Percentiles rank a stretch among this genome's conserved stretches.
These are phyloP conservation scores for Mortierella sp. DNA, from an alignment of 371 early-diverging fungal species.

Conservation along the genomic window DNA sequence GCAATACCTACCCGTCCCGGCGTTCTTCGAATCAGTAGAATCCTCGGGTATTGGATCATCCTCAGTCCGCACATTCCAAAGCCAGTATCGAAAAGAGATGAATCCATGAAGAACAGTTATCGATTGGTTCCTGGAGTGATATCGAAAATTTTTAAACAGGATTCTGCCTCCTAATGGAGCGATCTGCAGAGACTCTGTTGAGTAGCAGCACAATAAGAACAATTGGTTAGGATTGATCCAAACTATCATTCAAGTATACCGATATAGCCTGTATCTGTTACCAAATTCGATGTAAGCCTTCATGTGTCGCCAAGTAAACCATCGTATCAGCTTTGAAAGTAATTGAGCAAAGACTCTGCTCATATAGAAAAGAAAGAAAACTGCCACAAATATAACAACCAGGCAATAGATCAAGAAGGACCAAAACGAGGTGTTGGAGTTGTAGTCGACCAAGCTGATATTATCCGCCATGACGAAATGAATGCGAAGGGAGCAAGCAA, in stretches of 20 bases:
- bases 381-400: conserved; percentile 76
- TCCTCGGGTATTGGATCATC: conserved; percentile 55
- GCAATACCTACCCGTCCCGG: conserved; percentile 14
- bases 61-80: conserved; percentile 71
- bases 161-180: conserved; percentile 84
- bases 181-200: conserved; percentile 81
- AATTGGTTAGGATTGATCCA: not conserved
- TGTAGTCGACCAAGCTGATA: conserved; percentile 55
- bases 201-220: not conserved
- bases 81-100: conserved; percentile 85
- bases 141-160: conserved; percentile 84
- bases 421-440: conserved; percentile 55
- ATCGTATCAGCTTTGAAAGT: conserved; percentile 73
- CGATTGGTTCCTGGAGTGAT: conserved; percentile 80
- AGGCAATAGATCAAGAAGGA: conserved; percentile 78
- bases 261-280: conserved; percentile 34
- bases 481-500: too few species aligned
- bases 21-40: conserved; percentile 31
- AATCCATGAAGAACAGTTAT: conserved; percentile 83
- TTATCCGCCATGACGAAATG: conserved; percentile 25
- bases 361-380: conserved; percentile 85
- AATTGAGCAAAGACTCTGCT: conserved; percentile 77
- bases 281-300: conserved; percentile 83
- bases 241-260: not conserved
- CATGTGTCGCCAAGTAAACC: conserved; percentile 80